These are phyloP conservation scores for Tuber borchii DNA, from an alignment of 495 filamentous ascomycete species.

Conservation along the genomic window DNA sequence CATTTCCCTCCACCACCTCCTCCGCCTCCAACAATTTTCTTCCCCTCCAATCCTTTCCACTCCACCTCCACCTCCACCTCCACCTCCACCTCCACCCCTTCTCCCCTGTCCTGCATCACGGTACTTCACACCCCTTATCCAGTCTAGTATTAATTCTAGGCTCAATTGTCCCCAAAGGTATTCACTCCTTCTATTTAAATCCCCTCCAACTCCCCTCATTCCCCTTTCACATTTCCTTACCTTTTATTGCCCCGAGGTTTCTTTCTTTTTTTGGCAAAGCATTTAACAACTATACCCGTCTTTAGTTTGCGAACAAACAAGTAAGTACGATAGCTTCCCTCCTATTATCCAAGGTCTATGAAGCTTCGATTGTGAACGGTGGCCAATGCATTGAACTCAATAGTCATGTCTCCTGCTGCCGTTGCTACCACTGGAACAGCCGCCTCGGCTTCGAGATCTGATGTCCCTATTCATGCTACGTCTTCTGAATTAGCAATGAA, in stretches of 20 bases:
- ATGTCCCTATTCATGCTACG: slow-evolving; percentile 54
- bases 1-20: background rate
- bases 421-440: slow-evolving; percentile 12
- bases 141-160: slow-evolving; percentile 11
- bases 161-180: slow-evolving; percentile 10
- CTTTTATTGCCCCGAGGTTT: background rate
- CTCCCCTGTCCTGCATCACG: slow-evolving; percentile 12
- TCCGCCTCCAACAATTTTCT: background rate
- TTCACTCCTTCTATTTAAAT: slow-evolving; percentile 10
- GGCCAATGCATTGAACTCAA: background rate
- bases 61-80: background rate
- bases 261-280: background rate
- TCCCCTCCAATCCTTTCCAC: background rate
- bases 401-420: slow-evolving; percentile 28
- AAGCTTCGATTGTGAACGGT: background rate
- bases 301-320: slow-evolving; percentile 7
- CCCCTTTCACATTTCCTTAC: background rate
- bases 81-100: background rate
- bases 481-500: slow-evolving; percentile 74
- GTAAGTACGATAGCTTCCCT: slow-evolving; percentile 7
- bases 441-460: background rate
- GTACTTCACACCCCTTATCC: slow-evolving; percentile 16
- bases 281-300: slow-evolving; percentile 4
- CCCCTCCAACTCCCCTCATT: background rate
- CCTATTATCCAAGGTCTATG: background rate